Evolutionary conservation across 2,329 filamentous ascomycete genomes (phyloP).

Genomic region (Alternaria conjuncta): DNA sequence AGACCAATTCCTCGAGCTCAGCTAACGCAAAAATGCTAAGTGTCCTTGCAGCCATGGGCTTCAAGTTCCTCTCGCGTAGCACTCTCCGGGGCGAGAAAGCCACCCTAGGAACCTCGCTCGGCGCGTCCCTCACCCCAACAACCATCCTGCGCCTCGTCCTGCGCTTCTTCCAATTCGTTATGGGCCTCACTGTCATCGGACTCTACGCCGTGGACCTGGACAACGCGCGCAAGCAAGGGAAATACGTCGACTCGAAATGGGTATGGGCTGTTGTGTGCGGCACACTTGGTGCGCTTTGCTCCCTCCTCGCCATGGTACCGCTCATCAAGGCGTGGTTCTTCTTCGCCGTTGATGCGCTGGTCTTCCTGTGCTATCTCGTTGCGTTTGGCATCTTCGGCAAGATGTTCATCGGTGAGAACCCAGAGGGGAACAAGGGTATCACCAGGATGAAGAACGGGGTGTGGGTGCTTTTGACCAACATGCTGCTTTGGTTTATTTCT

Average conservation of each 20-base stretch:
- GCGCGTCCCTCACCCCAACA: slow-evolving; percentile 26
- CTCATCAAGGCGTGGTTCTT: slow-evolving; percentile 58
- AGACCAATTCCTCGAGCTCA: neutral
- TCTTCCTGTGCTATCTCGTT: slow-evolving; percentile 78
- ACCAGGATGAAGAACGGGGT: slow-evolving; percentile 84
- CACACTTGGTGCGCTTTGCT: slow-evolving; percentile 26
- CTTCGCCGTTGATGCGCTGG: slow-evolving; percentile 72
- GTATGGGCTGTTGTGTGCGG: slow-evolving; percentile 63
- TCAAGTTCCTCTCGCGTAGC: slow-evolving; percentile 40
- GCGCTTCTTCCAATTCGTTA: slow-evolving; percentile 78
- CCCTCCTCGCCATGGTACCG: slow-evolving; percentile 68
- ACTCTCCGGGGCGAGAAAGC: slow-evolving; percentile 41
- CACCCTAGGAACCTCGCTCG: slow-evolving; percentile 27
- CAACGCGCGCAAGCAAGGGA: slow-evolving; percentile 53
- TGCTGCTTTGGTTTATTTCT: slow-evolving; percentile 76
- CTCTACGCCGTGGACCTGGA: slow-evolving; percentile 62
- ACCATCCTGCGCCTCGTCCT: slow-evolving; percentile 61
- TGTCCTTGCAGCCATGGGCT: slow-evolving; percentile 21
- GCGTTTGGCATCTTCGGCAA: slow-evolving; percentile 85
- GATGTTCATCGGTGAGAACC: slow-evolving; percentile 75
- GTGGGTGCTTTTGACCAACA: slow-evolving; percentile 79
- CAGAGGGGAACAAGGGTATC: slow-evolving; percentile 68
- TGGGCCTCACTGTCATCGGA: slow-evolving; percentile 77
- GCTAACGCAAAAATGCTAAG: neutral
- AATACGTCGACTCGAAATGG: slow-evolving; percentile 47